phyloP scores from a whole-genome alignment of 2,329 filamentous ascomycete genomes.

The Pseudocercospora fijiensis region DNA sequence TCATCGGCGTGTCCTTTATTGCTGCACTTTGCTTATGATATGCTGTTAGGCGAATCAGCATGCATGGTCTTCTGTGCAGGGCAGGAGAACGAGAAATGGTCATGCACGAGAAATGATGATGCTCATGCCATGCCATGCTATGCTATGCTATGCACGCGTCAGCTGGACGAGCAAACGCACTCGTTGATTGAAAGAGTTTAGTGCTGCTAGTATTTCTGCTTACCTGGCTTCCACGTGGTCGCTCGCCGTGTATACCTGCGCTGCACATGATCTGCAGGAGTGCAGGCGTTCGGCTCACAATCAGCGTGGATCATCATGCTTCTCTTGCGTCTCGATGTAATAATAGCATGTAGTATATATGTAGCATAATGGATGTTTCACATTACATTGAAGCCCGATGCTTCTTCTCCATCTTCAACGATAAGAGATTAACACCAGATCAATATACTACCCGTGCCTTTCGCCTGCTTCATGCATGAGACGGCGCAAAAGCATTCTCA shows the following conservation, averaged over 20 bases:
- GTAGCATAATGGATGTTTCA: neutral
- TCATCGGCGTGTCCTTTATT: neutral
- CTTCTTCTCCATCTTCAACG: neutral
- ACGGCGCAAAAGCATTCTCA: neutral
- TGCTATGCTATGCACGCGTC: slow-evolving; percentile 4
- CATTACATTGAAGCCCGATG: neutral
- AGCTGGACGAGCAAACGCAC: slow-evolving; percentile 1
- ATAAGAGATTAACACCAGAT: neutral
- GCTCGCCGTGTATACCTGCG: neutral
- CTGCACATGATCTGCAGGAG: slow-evolving; percentile 6
- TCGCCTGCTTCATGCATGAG: neutral
- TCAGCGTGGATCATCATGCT: neutral
- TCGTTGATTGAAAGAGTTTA: neutral
- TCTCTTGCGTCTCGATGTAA: neutral
- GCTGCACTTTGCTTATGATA: too few relatives aligned
- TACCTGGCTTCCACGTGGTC: slow-evolving; percentile 1
- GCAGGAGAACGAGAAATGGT: neutral
- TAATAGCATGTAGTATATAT: too few relatives aligned
- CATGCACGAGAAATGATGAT: neutral
- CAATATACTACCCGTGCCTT: neutral
- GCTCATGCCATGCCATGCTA: too few relatives aligned
- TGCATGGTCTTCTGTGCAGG: neutral
- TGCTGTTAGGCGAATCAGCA: neutral
- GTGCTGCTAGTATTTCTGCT: neutral
- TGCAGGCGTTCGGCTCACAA: slow-evolving; percentile 1